Conservation (phyloP, 202 grass and related monocot genomes). For the Schoenoplectus tabernaemontani region DNA sequence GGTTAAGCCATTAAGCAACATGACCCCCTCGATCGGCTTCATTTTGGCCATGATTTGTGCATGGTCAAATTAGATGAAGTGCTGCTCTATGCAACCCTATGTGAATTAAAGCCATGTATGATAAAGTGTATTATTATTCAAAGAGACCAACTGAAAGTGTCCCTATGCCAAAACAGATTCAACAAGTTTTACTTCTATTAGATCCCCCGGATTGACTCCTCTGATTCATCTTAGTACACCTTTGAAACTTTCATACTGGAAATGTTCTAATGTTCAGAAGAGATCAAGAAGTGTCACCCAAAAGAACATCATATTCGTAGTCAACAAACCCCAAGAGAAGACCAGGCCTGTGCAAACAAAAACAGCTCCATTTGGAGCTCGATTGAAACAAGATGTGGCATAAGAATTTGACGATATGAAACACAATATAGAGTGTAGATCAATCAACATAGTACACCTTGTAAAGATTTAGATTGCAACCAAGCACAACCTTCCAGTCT, state of each 20-base stretch:
- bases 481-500: constrained; percentile 13
- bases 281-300: not conserved
- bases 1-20: not conserved
- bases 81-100: not conserved
- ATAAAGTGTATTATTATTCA: not conserved
- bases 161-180: not conserved
- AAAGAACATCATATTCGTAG: not conserved
- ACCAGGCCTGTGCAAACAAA: not conserved
- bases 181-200: not conserved
- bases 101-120: not conserved
- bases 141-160: not conserved
- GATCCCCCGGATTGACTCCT: not conserved
- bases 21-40: not conserved
- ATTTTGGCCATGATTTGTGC: not conserved
- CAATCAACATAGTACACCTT: not conserved
- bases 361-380: not conserved
- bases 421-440: not conserved
- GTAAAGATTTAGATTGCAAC: constrained; percentile 5
- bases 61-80: not conserved
- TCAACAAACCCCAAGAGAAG: not conserved
- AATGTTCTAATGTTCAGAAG: not conserved
- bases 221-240: not conserved
- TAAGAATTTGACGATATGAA: not conserved
- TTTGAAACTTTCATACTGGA: not conserved
- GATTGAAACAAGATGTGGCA: not conserved